A percentile compares a stretch with the other conserved stretches of the same genome.
These are phyloP conservation scores for Geotrichum ghanense DNA, from an alignment of 805 yeast species.

Conservation along the genomic window DNA sequence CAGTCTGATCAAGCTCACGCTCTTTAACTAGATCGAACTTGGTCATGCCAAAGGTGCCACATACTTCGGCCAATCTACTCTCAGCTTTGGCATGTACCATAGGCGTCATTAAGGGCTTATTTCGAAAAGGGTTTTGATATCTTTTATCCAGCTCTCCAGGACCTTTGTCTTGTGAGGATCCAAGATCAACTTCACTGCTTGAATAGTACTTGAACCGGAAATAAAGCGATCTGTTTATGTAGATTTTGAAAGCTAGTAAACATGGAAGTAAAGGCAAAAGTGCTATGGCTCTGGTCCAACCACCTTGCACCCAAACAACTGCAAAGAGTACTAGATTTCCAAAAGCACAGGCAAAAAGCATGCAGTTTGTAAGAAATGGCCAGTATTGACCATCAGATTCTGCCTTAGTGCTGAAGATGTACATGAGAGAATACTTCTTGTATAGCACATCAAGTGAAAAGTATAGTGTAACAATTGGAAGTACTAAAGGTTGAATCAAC, in stretches of 20 bases:
- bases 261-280: conserved; percentile 22
- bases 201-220: not conserved
- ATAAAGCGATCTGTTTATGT: not conserved
- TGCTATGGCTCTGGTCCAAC: conserved; percentile 24
- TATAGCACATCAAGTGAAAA: conserved; percentile 22
- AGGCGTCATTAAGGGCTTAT: conserved; percentile 11
- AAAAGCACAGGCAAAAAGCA: conserved; percentile 24
- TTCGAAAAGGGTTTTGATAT: conserved; percentile 15
- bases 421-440: conserved; percentile 26
- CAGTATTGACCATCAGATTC: conserved; percentile 29
- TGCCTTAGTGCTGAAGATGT: conserved; percentile 26
- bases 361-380: conserved; percentile 25
- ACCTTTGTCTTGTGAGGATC: not conserved
- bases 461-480: conserved; percentile 23
- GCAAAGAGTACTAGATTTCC: conserved; percentile 27
- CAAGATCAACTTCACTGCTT: not conserved
- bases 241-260: conserved; percentile 22
- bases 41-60: not conserved
- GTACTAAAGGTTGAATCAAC: conserved; percentile 28
- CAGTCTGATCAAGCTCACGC: conserved; percentile 6
- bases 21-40: conserved; percentile 11
- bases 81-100: conserved; percentile 16
- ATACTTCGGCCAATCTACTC: conserved; percentile 8
- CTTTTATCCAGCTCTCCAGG: conserved; percentile 8
- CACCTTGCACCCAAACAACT: conserved; percentile 28